These are phyloP conservation scores for Colletotrichum trifolii DNA, from an alignment of 2,329 filamentous ascomycete genomes.

Conservation along the genomic window DNA sequence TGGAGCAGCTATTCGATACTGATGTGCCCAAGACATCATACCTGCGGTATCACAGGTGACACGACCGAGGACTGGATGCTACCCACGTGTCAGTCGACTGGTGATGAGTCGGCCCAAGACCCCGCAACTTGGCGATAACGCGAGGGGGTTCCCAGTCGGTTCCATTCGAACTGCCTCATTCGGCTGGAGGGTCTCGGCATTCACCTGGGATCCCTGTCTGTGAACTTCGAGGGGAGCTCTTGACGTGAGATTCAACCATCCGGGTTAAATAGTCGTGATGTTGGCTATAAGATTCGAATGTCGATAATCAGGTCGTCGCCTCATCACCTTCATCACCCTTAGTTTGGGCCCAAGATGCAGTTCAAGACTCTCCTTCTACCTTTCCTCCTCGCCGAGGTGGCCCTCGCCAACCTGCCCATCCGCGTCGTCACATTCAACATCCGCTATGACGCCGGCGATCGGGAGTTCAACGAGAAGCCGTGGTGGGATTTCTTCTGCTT, in stretches of 20 bases:
- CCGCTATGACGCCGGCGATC: constrained; percentile 68
- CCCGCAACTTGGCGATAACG: background rate
- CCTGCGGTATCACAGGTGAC: background rate
- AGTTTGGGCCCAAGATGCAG: constrained; percentile 14
- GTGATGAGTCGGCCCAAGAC: constrained; percentile 1
- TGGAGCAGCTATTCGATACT: too few species aligned
- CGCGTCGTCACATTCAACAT: constrained; percentile 75
- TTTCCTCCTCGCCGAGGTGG: constrained; percentile 17
- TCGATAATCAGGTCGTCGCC: background rate
- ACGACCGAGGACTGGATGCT: background rate
- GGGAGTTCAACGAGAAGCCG: constrained; percentile 65
- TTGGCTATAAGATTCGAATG: too few species aligned
- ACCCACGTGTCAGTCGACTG: constrained; percentile 12
- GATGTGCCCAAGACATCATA: too few species aligned
- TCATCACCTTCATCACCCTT: constrained; percentile 1
- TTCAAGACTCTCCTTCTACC: constrained; percentile 23
- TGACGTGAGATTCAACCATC: too few species aligned
- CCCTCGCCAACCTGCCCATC: constrained; percentile 47
- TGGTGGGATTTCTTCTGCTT: constrained; percentile 58
- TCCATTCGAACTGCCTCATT: constrained; percentile 20
- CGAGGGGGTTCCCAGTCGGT: constrained; percentile 6
- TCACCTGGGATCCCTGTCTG: background rate
- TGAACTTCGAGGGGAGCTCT: too few species aligned
- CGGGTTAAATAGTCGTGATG: too few species aligned
- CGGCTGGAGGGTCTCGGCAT: constrained; percentile 4